Evolutionary conservation across 177 flowering plant species (phyloP).

Genomic region (Vitis hybrid): DNA sequence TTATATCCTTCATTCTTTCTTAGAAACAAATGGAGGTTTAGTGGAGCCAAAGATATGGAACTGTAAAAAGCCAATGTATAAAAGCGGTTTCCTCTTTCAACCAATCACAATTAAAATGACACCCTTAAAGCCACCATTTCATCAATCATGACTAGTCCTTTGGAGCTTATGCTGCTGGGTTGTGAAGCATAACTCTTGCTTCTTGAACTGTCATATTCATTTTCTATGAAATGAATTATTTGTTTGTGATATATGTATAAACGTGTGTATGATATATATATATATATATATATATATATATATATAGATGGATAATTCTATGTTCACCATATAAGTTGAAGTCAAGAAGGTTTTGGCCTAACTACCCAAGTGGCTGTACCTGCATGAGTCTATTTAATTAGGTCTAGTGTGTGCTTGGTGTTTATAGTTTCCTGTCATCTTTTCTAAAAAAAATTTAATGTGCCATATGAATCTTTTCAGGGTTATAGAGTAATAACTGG

Average conservation of each 20-base stretch:
- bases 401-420: neutral
- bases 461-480: constrained; percentile 40
- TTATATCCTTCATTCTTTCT: no score
- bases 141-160: neutral
- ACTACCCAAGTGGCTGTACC: neutral
- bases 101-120: neutral
- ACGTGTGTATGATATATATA: no score
- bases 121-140: neutral
- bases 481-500: constrained; percentile 72
- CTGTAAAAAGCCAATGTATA: neutral
- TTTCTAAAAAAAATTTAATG: neutral
- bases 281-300: no score
- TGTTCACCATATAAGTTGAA: neutral
- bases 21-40: no score
- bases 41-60: no score
- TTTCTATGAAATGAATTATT: no score
- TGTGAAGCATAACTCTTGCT: no score
- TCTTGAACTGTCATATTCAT: no score
- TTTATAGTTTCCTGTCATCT: neutral
- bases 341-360: neutral
- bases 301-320: no score
- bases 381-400: neutral
- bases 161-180: neutral
- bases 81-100: neutral
- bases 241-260: no score